phyloP scores from a whole-genome alignment of 2,329 filamentous ascomycete species.

The Fusarium zealandicum region DNA sequence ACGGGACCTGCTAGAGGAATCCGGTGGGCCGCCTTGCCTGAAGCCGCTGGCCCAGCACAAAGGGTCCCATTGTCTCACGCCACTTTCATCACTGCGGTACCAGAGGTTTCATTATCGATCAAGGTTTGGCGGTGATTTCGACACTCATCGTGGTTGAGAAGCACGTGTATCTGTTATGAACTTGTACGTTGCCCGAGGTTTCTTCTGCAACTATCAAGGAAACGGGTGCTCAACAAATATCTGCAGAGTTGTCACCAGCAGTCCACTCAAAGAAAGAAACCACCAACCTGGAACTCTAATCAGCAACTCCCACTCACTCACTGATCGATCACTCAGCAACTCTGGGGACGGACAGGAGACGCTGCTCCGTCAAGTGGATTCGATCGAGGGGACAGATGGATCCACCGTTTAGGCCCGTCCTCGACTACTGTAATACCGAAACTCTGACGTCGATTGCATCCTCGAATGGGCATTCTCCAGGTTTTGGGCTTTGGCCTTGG shows the following conservation, averaged over 20 bases:
- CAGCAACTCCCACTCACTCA: not conserved
- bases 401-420: slow-evolving; percentile 28
- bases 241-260: not conserved
- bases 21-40: slow-evolving; percentile 18
- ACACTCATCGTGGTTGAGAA: not conserved
- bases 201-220: no score
- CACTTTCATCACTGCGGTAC: slow-evolving; percentile 6
- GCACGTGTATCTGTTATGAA: no score
- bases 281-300: not conserved
- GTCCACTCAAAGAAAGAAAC: slow-evolving; percentile 9
- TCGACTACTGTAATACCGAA: slow-evolving; percentile 11
- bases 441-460: slow-evolving; percentile 31
- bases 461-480: slow-evolving; percentile 14
- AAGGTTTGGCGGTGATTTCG: not conserved
- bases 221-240: no score
- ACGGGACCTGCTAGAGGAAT: not conserved
- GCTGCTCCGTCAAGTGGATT: slow-evolving; percentile 23
- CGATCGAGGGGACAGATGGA: not conserved
- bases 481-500: not conserved
- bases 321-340: no score
- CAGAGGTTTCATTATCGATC: not conserved
- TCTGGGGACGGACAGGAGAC: no score
- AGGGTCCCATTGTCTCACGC: slow-evolving; percentile 14
- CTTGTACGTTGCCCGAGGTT: no score
- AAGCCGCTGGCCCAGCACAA: slow-evolving; percentile 12